Evolutionary conservation across 495 filamentous ascomycete genomes (phyloP).

Genomic region (Cladorrhinum samala): DNA sequence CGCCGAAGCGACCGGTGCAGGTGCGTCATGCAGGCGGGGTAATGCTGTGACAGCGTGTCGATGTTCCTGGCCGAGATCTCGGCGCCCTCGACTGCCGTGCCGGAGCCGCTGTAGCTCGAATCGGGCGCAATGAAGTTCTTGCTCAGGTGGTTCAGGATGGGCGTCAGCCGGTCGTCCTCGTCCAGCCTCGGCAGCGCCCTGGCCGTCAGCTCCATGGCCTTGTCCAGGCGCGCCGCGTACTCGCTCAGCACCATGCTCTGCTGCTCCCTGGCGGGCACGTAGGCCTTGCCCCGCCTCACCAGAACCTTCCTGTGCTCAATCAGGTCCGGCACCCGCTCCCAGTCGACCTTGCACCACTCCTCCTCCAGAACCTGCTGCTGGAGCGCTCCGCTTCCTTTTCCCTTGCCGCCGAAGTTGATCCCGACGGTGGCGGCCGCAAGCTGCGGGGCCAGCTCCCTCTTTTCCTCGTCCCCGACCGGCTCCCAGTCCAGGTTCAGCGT

Average conservation of each 20-base stretch:
- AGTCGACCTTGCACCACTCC: slow-evolving; percentile 91
- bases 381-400: slow-evolving; percentile 22
- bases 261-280: slow-evolving; percentile 82
- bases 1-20: slow-evolving; percentile 77
- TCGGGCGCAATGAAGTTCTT: slow-evolving; percentile 91
- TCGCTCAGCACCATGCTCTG: slow-evolving; percentile 81
- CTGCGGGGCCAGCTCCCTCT: slow-evolving; percentile 41
- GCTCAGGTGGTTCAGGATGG: slow-evolving; percentile 86
- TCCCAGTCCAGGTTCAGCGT: slow-evolving; percentile 72
- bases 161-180: slow-evolving; percentile 91
- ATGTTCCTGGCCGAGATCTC: slow-evolving; percentile 72
- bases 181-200: slow-evolving; percentile 87
- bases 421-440: slow-evolving; percentile 29
- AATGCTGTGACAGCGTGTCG: slow-evolving; percentile 75
- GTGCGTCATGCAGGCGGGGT: slow-evolving; percentile 91
- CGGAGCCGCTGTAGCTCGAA: slow-evolving; percentile 58
- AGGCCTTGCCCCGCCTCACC: slow-evolving; percentile 76
- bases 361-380: slow-evolving; percentile 52
- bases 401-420: slow-evolving; percentile 20
- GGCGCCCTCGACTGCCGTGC: slow-evolving; percentile 50
- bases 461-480: slow-evolving; percentile 70
- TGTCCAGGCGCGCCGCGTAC: slow-evolving; percentile 71
- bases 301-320: slow-evolving; percentile 74
- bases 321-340: slow-evolving; percentile 85
- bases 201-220: slow-evolving; percentile 78